Base-by-base conservation (phyloP, 495 filamentous ascomycete genomes). In the Poronia punctata region DNA sequence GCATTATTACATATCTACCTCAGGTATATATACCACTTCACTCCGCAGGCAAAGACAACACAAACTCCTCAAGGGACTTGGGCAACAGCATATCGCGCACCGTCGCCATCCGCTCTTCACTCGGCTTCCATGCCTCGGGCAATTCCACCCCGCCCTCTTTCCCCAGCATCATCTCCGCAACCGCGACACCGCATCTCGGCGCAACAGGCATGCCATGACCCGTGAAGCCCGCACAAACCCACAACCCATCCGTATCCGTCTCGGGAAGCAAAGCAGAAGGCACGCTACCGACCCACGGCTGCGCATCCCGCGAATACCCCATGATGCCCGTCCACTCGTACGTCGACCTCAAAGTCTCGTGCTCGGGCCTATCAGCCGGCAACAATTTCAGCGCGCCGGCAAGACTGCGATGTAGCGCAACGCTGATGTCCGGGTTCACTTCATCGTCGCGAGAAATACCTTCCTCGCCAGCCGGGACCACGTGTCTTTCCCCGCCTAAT, bases 181-280 rank as follows among this genome's bases (percentile, higher is more conserved):
- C 64, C 6, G 82, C 82, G 44, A 79, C 75, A 2, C 79, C 86
- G 39, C 73, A 81, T 7, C 85, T 60, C 50, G 79, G 80, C 19
- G 77, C 78, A 51, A 83, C 81, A 4, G 84, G 84, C 86, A 93
- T 93, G 1, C 86, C 86, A 50, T 93, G 84, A 0, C 86, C 86
- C 24, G 74, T 78, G 53, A 78, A 85, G 8, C 73, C 81, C 7
- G 69, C 80, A 42, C 71, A 71, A 5, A 84, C 50, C 68, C 67
- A 84, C 36, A 82, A 57, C 2, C 53, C 42, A 5, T 32, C 41
- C 0, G 7, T 10, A 9, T 10, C 26, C 40, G 45, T 41, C 30
- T 50, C 49, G 45, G 66, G 50, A 16, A 58, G 59, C 10, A 68
- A 44, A 3, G 61, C 57, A 11, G 64, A 57, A 0, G 68, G 76